Conservation (phyloP, 1,139 yeast species). For the Wickerhamiella pararugosa region DNA sequence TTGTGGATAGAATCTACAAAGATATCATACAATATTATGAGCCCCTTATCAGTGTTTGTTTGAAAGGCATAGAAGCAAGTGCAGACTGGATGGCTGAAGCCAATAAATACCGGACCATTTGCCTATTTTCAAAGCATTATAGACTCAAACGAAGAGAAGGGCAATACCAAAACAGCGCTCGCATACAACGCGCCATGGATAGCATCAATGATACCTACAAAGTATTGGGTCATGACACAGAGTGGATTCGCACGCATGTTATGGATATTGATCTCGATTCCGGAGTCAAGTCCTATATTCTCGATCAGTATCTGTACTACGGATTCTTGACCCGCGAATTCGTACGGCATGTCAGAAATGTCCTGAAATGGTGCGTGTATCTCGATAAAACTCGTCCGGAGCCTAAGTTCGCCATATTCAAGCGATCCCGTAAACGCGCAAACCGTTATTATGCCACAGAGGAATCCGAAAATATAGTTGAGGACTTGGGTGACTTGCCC, state of each 20-base stretch:
- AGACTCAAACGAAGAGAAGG: slow-evolving; percentile 1
- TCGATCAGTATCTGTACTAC: slow-evolving; percentile 6
- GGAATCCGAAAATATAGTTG: not conserved
- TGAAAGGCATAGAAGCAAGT: slow-evolving; percentile 10
- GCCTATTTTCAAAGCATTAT: slow-evolving; percentile 1
- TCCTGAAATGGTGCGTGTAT: slow-evolving; percentile 11
- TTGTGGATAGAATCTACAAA: slow-evolving; percentile 15
- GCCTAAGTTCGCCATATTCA: slow-evolving; percentile 7
- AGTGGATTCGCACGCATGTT: slow-evolving; percentile 1
- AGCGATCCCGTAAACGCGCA: not conserved
- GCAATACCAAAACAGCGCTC: not conserved
- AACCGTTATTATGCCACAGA: slow-evolving; percentile 1
- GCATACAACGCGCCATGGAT: not conserved
- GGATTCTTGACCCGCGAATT: slow-evolving; percentile 11
- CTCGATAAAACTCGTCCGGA: slow-evolving; percentile 12
- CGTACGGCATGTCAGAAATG: slow-evolving; percentile 10
- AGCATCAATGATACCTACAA: not conserved
- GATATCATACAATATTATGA: slow-evolving; percentile 11
- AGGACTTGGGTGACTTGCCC: slow-evolving; percentile 3
- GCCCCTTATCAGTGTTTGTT: slow-evolving; percentile 10
- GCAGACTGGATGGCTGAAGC: slow-evolving; percentile 15
- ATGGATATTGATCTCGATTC: not conserved
- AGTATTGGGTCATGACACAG: not conserved
- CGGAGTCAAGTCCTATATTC: slow-evolving; percentile 2
- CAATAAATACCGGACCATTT: slow-evolving; percentile 5